Percentiles rank a stretch among this genome's conserved stretches.
phyloP scores from a whole-genome alignment of 2,329 filamentous ascomycete species.

The Calonectria fujianensis region DNA sequence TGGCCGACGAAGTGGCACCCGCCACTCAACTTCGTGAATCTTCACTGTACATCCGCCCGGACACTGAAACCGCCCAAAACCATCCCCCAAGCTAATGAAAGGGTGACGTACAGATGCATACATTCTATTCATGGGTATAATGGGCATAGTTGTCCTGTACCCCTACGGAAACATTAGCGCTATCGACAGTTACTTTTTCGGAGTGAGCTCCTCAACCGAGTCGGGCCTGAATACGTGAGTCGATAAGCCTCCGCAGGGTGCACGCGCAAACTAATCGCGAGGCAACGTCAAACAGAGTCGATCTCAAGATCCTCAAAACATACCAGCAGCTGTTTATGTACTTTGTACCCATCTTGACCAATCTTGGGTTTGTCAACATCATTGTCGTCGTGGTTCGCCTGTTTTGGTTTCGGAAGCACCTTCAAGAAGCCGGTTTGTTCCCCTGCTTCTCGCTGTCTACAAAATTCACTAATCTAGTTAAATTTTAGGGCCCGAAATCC shows the following conservation, averaged over 20 bases:
- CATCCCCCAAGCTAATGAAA: constrained; percentile 28
- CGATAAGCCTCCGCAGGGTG: neutral
- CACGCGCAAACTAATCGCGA: constrained; percentile 35
- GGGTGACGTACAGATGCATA: constrained; percentile 49
- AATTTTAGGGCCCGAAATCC: constrained; percentile 44
- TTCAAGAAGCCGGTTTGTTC: constrained; percentile 62
- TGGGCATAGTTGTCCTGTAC: constrained; percentile 49
- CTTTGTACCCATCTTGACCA: constrained; percentile 68
- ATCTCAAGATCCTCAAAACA: constrained; percentile 67
- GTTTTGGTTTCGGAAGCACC: constrained; percentile 68
- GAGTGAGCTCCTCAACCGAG: constrained; percentile 69
- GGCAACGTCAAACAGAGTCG: constrained; percentile 61
- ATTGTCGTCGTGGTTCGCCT: constrained; percentile 68
- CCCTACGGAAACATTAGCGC: constrained; percentile 55
- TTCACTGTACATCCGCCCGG: constrained; percentile 52
- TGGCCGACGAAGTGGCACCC: constrained; percentile 50
- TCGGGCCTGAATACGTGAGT: constrained; percentile 71
- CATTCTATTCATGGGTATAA: constrained; percentile 51
- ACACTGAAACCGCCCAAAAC: neutral
- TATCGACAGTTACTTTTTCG: constrained; percentile 71
- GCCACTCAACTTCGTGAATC: constrained; percentile 52
- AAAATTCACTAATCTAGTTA: neutral
- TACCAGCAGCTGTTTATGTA: constrained; percentile 73
- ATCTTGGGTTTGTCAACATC: constrained; percentile 70
- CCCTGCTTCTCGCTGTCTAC: neutral